phyloP scores from a whole-genome alignment of 179 eudicot genomes.

The Spergularia azorica region DNA sequence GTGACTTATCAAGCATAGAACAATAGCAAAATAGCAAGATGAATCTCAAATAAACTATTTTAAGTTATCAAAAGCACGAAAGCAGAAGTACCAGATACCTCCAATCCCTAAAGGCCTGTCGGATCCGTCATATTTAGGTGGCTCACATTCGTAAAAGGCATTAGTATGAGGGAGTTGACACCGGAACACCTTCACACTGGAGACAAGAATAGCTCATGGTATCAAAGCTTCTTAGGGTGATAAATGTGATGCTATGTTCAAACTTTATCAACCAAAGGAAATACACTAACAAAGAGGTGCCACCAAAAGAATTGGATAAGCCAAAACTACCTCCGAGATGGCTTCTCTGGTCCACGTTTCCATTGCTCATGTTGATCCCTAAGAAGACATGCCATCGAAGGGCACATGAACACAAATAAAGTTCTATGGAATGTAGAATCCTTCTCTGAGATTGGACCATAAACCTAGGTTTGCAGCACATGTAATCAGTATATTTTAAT shows the following conservation, averaged over 20 bases:
- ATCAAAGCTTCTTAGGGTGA: slow-evolving; percentile 15
- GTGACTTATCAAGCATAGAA: background rate
- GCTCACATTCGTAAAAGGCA: slow-evolving; percentile 59
- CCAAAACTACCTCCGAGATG: slow-evolving; percentile 62
- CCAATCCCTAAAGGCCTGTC: slow-evolving; percentile 51
- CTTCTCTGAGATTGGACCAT: slow-evolving; percentile 69
- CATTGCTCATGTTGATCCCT: slow-evolving; percentile 93
- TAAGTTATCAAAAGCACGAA: background rate
- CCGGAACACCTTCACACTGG: slow-evolving; percentile 84
- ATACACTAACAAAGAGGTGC: background rate
- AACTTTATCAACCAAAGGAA: background rate
- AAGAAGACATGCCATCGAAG: slow-evolving; percentile 74
- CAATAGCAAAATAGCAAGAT: background rate
- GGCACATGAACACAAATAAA: slow-evolving; percentile 81
- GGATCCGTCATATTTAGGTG: slow-evolving; percentile 61
- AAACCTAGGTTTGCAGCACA: slow-evolving; percentile 43
- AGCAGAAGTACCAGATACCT: slow-evolving; percentile 42
- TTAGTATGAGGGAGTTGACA: slow-evolving; percentile 65
- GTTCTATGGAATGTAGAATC: slow-evolving; percentile 74
- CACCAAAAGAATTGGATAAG: background rate
- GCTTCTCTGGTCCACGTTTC: slow-evolving; percentile 60
- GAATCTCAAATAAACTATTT: background rate
- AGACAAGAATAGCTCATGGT: slow-evolving; percentile 14
- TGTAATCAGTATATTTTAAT: background rate
- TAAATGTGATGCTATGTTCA: background rate